These are phyloP conservation scores for Poa pratensis DNA, from an alignment of 176 grass and related monocot species.

Conservation along the genomic window DNA sequence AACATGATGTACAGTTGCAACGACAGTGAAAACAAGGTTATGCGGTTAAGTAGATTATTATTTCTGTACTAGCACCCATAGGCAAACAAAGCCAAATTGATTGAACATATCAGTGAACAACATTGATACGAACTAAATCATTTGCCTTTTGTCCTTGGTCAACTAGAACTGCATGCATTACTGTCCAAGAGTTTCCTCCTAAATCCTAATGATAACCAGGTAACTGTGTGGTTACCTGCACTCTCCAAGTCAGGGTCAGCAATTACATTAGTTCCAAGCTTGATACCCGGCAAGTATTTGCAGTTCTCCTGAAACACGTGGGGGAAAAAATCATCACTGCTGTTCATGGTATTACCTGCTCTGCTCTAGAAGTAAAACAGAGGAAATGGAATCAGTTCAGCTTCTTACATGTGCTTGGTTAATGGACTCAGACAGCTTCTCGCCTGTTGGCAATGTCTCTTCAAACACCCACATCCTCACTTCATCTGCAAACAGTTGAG, in stretches of 20 bases:
- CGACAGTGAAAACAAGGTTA: not conserved
- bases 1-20: not conserved
- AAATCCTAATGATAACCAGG: not conserved
- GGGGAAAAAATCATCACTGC: not conserved
- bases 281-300: slow-evolving; percentile 92
- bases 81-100: not conserved
- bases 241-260: slow-evolving; percentile 92
- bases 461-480: slow-evolving; percentile 96
- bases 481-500: slow-evolving; percentile 58
- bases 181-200: not conserved
- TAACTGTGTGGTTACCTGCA: slow-evolving; percentile 58
- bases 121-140: not conserved
- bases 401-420: slow-evolving; percentile 71
- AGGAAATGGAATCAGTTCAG: not conserved
- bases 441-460: slow-evolving; percentile 71
- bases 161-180: slow-evolving; percentile 16
- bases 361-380: slow-evolving; percentile 8
- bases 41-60: not conserved
- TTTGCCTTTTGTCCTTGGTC: not conserved
- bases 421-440: slow-evolving; percentile 85
- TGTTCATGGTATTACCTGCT: not conserved
- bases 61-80: slow-evolving; percentile 9
- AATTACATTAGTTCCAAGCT: slow-evolving; percentile 84
- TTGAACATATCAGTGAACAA: not conserved
- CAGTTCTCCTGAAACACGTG: slow-evolving; percentile 78